phyloP scores from a whole-genome alignment of 148 eudicot genomes.

The Vaccinium darrowii region DNA sequence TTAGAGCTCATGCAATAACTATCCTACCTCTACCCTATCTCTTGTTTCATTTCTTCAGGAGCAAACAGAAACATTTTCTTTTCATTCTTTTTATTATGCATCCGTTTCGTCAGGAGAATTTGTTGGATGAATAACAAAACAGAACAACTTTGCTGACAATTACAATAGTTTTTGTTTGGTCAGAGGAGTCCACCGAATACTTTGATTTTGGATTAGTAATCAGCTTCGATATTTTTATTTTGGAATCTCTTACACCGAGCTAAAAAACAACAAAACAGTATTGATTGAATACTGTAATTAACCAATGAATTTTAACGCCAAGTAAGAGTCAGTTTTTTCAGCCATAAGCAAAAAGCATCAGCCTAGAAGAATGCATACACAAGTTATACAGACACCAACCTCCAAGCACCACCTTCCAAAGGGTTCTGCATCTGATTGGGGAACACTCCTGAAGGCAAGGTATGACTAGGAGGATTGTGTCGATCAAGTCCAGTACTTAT shows the following conservation, averaged over 20 bases:
- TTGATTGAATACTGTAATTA: not conserved
- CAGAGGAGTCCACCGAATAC: not conserved
- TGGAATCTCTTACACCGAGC: not conserved
- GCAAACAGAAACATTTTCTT: not conserved
- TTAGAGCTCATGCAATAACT: not conserved
- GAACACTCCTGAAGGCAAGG: conserved; percentile 42
- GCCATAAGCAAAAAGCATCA: not conserved
- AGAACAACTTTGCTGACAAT: not conserved
- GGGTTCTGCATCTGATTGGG: conserved; percentile 56
- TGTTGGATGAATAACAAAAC: not conserved
- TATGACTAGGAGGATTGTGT: conserved; percentile 48
- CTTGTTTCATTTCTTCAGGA: not conserved
- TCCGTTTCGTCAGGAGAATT: not conserved
- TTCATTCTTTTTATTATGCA: not conserved
- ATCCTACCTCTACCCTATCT: not conserved
- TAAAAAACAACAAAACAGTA: conserved; percentile 6
- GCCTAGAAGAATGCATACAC: not conserved
- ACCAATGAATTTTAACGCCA: not conserved
- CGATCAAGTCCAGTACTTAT: conserved; percentile 65
- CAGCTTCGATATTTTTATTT: not conserved
- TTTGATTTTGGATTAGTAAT: not conserved
- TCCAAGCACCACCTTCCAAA: conserved; percentile 64
- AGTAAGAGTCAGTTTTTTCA: not conserved
- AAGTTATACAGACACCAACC: conserved; percentile 38
- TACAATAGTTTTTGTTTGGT: not conserved